Evolutionary conservation across 345 rosid species (phyloP), one percentile per base, ranked within the genome.

Genomic region (Streptanthus diversifolius): DNA sequence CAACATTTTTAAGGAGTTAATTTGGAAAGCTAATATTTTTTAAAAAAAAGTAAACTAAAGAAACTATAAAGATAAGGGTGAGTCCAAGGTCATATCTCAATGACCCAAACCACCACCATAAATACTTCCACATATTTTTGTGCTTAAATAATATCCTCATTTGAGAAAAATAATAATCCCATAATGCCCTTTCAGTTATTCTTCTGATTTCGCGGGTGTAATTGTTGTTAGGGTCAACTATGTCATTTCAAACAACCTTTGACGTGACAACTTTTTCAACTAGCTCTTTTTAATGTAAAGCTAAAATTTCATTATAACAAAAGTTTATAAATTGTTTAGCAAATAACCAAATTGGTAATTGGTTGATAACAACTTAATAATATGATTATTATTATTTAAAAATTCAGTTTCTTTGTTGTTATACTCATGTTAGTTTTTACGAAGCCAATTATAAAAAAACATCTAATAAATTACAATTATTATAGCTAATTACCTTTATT

Each of bases 61-160:
- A 62, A 48, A 70, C 22, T 68, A 61, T 53, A 68, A 70, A 70
- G 80, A 76, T 70, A 76, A 70, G 54, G 73, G 71, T 55, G 70
- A 70, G 70, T 70, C 63, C 76, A 24, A 76, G 45, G 61, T 76
- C 75, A 70, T 61, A 61, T 70, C 61, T 70, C 71, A 63, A 63
- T 70, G 75, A 45, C 33, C 71, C 74, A 68, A 68, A 68, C 70
- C 64, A 75, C 74, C 70, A 53, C 79, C 70, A 75, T 75, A 60
- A 75, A 75, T 60, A 68, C 63, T 51, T 52, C 69, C 49, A 75
- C 68, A 68, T 68, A 57, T 58, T 49, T 74, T 57, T 74, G 25
- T 49, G 43, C 44, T 49, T 41, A 45, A 33, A 36, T 49, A 39
- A 66, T 47, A 67, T 67, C 51, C 52, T 6, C 24, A 37, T n/a